Base-by-base conservation (phyloP, 257 asterid species). In the Marsdenia floribunda region DNA sequence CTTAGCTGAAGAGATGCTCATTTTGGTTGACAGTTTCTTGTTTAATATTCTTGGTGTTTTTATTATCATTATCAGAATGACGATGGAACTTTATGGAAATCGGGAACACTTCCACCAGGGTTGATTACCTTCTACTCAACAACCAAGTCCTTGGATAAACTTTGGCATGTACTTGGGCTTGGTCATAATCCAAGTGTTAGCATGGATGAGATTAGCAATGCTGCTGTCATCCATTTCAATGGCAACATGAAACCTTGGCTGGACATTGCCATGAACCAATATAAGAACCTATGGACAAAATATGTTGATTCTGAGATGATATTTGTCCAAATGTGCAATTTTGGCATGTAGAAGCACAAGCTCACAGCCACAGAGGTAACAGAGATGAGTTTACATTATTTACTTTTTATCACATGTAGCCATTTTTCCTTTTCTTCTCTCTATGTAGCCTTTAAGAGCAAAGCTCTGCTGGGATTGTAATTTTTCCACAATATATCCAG, bases 211-310 rank as follows among this genome's bases (percentile, higher is more conserved):
- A 92, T 94, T 57, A 86, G 87, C 68, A 92, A 88, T 74, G 97
- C 97, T 76, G 99, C 99, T 1, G 96, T 92, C 42, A 90, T 94
- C 77, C 99, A 94, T 80, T 94, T 89, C 85, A 92, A 91, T 58
- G 99, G 99, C 71, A 96, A 92, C 81, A 94, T 94, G 97, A 94
- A 94, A 81, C 99, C 99, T 37, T 94, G 99, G 99, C 90, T 94
- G 80, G 99, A 94, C 82, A 94, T 94, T 70, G 99, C 91, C 75
- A 87, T 92, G 97, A 94, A 94, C 80, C 89, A 83, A 44, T 94
- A 90, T 85, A 94, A 94, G 89, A 86, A 87, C 74, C 91, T 94
- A 35, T 94, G 99, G 99, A 94, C 95, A 15, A 94, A 92, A 82
- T 92, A 94, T 76, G 89, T 94, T 46, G 97, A 94, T 77, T 88